phyloP scores from a whole-genome alignment of 2,329 filamentous ascomycete genomes.

The Helotiales sp. region DNA sequence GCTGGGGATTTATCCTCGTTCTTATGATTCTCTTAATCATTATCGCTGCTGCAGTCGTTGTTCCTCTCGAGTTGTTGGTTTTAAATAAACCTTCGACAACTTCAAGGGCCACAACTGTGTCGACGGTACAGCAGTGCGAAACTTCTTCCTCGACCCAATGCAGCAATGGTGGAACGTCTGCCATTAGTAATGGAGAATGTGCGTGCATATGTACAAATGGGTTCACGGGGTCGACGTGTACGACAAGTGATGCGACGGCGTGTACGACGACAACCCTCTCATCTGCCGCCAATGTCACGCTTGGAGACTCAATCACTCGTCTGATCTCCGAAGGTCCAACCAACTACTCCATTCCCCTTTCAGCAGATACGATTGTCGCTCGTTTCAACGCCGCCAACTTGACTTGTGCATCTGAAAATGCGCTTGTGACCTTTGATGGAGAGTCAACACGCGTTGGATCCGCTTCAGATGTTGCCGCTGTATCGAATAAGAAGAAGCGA shows the following conservation, averaged over 20 bases:
- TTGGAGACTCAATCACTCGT: constrained; percentile 76
- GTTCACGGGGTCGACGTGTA: constrained; percentile 69
- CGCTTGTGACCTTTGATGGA: constrained; percentile 80
- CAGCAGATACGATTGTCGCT: constrained; percentile 67
- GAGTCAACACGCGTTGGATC: constrained; percentile 23
- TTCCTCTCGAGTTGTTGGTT: constrained; percentile 70
- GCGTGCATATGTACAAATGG: constrained; percentile 88
- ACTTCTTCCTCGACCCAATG: constrained; percentile 60
- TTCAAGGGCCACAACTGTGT: neutral
- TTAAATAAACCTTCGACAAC: constrained; percentile 45
- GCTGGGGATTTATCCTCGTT: constrained; percentile 73
- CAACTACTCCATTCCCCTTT: constrained; percentile 77
- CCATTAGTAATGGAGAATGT: constrained; percentile 68
- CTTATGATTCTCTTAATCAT: constrained; percentile 67
- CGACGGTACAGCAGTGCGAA: constrained; percentile 49
- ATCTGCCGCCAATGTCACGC: constrained; percentile 64
- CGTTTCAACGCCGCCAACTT: constrained; percentile 75
- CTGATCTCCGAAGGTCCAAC: constrained; percentile 64
- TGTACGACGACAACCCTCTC: constrained; percentile 54
- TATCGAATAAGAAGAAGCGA: constrained; percentile 7
- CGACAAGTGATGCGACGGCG: constrained; percentile 47
- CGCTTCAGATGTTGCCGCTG: constrained; percentile 16
- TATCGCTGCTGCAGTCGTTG: constrained; percentile 76
- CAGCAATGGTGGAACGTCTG: constrained; percentile 75
- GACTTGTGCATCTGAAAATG: constrained; percentile 83